A percentile compares a stretch with the other conserved stretches of the same genome.
Evolutionary conservation across 2,329 filamentous ascomycete species (phyloP).

Genomic region (Aspergillus sp.): DNA sequence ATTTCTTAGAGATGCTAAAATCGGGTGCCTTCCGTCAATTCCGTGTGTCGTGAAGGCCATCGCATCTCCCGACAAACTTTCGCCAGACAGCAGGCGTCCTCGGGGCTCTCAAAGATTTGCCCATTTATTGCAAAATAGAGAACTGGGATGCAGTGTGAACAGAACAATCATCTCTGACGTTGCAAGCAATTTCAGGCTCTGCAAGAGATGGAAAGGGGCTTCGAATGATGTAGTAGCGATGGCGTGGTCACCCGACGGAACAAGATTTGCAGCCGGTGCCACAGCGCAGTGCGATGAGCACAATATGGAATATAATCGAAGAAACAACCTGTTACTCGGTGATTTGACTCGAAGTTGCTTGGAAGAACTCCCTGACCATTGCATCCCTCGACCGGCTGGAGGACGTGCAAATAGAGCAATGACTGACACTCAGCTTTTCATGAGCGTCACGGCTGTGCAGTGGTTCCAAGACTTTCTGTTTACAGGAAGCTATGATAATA

Average conservation of each 20-base stretch:
- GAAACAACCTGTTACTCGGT: constrained; percentile 58
- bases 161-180: constrained; percentile 27
- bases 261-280: constrained; percentile 57
- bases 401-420: constrained; percentile 43
- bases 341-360: constrained; percentile 43
- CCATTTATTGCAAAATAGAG: constrained; percentile 21
- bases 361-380: constrained; percentile 56
- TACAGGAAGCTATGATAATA: constrained; percentile 57
- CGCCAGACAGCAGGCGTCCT: background rate
- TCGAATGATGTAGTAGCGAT: constrained; percentile 59
- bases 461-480: constrained; percentile 53
- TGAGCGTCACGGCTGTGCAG: constrained; percentile 55
- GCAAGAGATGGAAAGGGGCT: constrained; percentile 55
- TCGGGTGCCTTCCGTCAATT: constrained; percentile 17
- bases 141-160: constrained; percentile 24
- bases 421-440: constrained; percentile 55
- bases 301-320: constrained; percentile 61
- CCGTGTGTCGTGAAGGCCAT: constrained; percentile 14
- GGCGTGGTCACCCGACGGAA: constrained; percentile 57
- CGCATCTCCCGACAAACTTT: background rate
- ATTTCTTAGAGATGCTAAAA: constrained; percentile 23
- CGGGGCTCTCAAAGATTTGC: constrained; percentile 4
- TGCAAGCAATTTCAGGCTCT: constrained; percentile 42
- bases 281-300: constrained; percentile 55
- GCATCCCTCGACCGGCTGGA: constrained; percentile 41